These are phyloP conservation scores for Theileria annulata DNA, from an alignment of 169 alveolate genomes.

Conservation along the genomic window DNA sequence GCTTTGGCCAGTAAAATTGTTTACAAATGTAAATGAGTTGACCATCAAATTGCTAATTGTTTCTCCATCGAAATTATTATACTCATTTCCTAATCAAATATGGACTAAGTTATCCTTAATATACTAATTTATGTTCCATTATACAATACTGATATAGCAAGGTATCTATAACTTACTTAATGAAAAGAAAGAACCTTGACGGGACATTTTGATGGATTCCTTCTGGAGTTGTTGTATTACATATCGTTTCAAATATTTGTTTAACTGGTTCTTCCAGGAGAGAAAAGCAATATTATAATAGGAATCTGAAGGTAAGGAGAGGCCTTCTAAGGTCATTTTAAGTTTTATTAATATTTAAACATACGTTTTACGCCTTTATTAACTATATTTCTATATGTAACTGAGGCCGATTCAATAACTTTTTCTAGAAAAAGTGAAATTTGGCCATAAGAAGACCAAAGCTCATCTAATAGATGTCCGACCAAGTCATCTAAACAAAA, in stretches of 20 bases:
- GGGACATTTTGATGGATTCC: slow-evolving; percentile 19
- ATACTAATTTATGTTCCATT: too few species aligned
- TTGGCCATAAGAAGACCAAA: slow-evolving; percentile 42
- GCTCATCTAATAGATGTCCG: slow-evolving; percentile 52
- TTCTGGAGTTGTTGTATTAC: slow-evolving; percentile 9
- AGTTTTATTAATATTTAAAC: background rate
- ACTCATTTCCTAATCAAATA: slow-evolving; percentile 16
- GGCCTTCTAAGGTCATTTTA: slow-evolving; percentile 33
- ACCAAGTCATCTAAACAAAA: slow-evolving; percentile 29
- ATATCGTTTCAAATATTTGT: slow-evolving; percentile 27
- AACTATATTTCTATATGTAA: slow-evolving; percentile 28
- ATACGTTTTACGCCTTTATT: slow-evolving; percentile 50
- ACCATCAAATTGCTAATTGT: slow-evolving; percentile 17
- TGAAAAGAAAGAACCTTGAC: slow-evolving; percentile 34
- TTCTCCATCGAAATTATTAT: slow-evolving; percentile 21
- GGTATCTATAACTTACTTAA: slow-evolving; percentile 4
- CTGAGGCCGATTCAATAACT: slow-evolving; percentile 42
- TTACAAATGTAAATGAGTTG: slow-evolving; percentile 3
- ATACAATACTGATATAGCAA: background rate
- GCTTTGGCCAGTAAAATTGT: slow-evolving; percentile 9
- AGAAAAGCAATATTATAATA: slow-evolving; percentile 30
- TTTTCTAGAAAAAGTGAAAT: slow-evolving; percentile 39
- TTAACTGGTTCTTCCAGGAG: slow-evolving; percentile 57
- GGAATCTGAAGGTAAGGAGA: slow-evolving; percentile 31
- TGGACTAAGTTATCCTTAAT: background rate